Evolutionary conservation across 305 asterid species (phyloP).

Genomic region (Stenogyne calaminthoides): DNA sequence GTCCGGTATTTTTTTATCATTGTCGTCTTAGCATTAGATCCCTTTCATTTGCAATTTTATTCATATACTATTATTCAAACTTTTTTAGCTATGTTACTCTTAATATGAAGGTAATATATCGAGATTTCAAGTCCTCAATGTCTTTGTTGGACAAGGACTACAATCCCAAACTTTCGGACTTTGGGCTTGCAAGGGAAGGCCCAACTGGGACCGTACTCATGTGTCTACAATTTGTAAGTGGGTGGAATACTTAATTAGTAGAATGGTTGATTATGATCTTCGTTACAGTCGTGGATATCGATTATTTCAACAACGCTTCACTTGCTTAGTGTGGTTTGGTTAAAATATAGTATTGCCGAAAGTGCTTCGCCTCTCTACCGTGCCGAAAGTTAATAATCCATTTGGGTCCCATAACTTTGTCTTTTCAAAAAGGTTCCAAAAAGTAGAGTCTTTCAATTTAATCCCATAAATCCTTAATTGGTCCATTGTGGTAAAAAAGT

Average conservation of each 20-base stretch:
- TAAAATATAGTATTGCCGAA: not conserved
- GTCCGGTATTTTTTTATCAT: conserved; percentile 47
- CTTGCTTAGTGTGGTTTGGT: not conserved
- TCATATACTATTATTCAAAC: not conserved
- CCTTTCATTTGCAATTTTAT: not conserved
- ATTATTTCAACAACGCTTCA: not conserved
- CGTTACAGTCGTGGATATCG: not conserved
- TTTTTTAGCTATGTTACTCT: not conserved
- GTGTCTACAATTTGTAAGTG: conserved; percentile 94
- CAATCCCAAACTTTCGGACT: conserved; percentile 83
- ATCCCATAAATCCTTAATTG: too few relatives aligned
- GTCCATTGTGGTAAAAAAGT: too few relatives aligned
- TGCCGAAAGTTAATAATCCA: too few relatives aligned
- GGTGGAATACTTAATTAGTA: conserved; percentile 14
- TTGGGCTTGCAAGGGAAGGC: conserved; percentile 98
- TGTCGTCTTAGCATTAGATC: not conserved
- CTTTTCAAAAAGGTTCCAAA: too few relatives aligned
- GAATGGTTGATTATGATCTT: conserved; percentile 8
- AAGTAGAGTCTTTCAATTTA: too few relatives aligned
- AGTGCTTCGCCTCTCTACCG: not conserved
- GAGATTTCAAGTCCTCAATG: conserved; percentile 89
- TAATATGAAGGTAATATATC: conserved; percentile 72
- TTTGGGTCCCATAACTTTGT: too few relatives aligned
- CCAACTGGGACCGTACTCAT: conserved; percentile 76
- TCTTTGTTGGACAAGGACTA: conserved; percentile 79